phyloP scores from a whole-genome alignment of 1,284 basidiomycete species.

The Mycosarcoma mackinlayi region DNA sequence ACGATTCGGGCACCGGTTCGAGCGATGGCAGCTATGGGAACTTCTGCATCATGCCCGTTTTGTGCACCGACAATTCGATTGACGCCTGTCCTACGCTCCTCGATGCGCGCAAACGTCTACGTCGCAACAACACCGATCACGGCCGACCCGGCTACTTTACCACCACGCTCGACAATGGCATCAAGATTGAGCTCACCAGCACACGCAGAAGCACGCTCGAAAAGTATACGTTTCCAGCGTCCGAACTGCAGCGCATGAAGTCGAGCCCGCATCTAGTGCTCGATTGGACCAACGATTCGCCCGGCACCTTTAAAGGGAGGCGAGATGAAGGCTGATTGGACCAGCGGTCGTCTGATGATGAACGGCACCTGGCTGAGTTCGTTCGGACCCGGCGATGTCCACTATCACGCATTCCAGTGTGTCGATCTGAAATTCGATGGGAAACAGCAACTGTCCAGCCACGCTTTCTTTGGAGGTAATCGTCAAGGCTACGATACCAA shows the following conservation, averaged over 20 bases:
- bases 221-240: conserved; percentile 52
- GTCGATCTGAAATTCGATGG: conserved; percentile 51
- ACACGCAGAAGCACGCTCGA: conserved; percentile 55
- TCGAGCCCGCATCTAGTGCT: conserved; percentile 50
- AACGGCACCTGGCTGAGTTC: conserved; percentile 52
- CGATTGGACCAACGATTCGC: conserved; percentile 62
- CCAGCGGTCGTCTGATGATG: conserved; percentile 48
- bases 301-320: conserved; percentile 53
- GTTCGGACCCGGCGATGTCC: conserved; percentile 45
- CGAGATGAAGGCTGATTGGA: conserved; percentile 44
- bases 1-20: conserved; percentile 62
- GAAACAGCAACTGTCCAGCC: conserved; percentile 45
- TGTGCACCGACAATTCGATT: conserved; percentile 48
- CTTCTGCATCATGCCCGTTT: conserved; percentile 58
- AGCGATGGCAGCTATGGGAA: conserved; percentile 57
- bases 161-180: conserved; percentile 55
- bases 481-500: conserved; percentile 54
- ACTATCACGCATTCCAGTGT: conserved; percentile 53
- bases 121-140: conserved; percentile 37
- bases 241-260: conserved; percentile 26
- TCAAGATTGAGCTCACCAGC: conserved; percentile 57
- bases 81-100: conserved; percentile 54
- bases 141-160: conserved; percentile 60
- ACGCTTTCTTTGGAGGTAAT: conserved; percentile 57
- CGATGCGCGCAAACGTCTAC: conserved; percentile 47